These are phyloP conservation scores for Talinum fruticosum DNA, from an alignment of 148 eudicot genomes.

Conservation along the genomic window DNA sequence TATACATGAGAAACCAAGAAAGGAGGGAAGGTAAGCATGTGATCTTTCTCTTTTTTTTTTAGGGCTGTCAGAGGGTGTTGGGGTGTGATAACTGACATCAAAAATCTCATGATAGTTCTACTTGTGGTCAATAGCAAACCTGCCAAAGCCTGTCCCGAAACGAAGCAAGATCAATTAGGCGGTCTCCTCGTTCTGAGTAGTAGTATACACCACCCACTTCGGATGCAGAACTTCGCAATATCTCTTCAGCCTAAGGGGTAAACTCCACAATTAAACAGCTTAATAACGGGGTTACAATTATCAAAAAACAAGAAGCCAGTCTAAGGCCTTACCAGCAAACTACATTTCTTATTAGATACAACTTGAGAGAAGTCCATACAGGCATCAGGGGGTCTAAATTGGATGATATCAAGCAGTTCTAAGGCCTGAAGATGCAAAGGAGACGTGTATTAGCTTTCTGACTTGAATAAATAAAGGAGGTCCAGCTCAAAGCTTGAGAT, in stretches of 20 bases:
- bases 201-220: slow-evolving; percentile 79
- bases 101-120: neutral
- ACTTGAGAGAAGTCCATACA: slow-evolving; percentile 62
- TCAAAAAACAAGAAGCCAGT: neutral
- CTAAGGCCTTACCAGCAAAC: slow-evolving; percentile 57
- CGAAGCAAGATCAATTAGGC: slow-evolving; percentile 75
- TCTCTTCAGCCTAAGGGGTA: slow-evolving; percentile 67
- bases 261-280: slow-evolving; percentile 11
- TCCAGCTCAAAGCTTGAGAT: neutral
- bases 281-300: neutral
- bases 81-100: neutral
- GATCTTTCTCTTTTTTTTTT: neutral
- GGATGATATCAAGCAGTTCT: slow-evolving; percentile 81
- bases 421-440: slow-evolving; percentile 47
- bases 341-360: slow-evolving; percentile 59
- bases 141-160: slow-evolving; percentile 91
- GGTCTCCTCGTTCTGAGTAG: slow-evolving; percentile 93
- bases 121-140: slow-evolving; percentile 40
- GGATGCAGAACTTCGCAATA: slow-evolving; percentile 59
- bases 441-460: slow-evolving; percentile 8
- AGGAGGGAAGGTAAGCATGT: neutral
- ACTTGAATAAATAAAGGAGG: neutral
- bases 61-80: neutral
- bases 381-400: slow-evolving; percentile 84
- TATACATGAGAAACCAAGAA: neutral